Evolutionary conservation across 2,329 filamentous ascomycete genomes (phyloP).

Genomic region (Fusarium nanum): DNA sequence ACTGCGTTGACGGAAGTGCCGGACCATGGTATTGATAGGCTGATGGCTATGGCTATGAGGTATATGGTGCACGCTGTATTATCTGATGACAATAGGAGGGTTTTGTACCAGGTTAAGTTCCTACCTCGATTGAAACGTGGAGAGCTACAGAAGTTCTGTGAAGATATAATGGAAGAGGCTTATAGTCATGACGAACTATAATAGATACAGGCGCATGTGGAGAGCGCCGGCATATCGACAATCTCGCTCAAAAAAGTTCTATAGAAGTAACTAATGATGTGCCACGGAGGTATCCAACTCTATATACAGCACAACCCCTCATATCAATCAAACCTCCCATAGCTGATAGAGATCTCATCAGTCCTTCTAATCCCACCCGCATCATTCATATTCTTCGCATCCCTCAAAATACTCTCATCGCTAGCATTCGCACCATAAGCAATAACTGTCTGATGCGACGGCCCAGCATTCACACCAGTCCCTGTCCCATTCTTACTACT

Average conservation of each 20-base stretch:
- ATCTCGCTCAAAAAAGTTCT: no score
- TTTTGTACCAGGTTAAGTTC: background rate
- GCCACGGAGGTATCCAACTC: background rate
- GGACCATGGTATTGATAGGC: rapidly evolving
- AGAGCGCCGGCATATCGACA: no score
- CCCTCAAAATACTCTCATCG: slow-evolving; percentile 29
- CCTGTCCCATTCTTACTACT: background rate
- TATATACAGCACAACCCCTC: background rate
- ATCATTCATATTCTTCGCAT: slow-evolving; percentile 14
- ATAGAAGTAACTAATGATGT: background rate
- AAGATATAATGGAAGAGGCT: rapidly evolving
- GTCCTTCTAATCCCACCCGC: slow-evolving; percentile 12
- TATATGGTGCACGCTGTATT: background rate
- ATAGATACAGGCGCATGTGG: no score
- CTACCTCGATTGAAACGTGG: background rate
- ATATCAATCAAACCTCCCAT: background rate
- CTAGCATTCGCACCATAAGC: slow-evolving; percentile 21
- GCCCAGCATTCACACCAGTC: background rate
- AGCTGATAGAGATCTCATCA: slow-evolving; percentile 26
- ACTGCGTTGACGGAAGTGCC: rapidly evolving
- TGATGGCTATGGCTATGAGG: background rate
- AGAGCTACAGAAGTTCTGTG: background rate
- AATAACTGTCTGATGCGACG: background rate
- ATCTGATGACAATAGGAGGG: background rate
- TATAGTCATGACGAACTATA: background rate